Percentiles rank a stretch among this genome's conserved stretches.
Evolutionary conservation across 768 basidiomycete genomes (phyloP).

Genomic region (Auricularia cornea): DNA sequence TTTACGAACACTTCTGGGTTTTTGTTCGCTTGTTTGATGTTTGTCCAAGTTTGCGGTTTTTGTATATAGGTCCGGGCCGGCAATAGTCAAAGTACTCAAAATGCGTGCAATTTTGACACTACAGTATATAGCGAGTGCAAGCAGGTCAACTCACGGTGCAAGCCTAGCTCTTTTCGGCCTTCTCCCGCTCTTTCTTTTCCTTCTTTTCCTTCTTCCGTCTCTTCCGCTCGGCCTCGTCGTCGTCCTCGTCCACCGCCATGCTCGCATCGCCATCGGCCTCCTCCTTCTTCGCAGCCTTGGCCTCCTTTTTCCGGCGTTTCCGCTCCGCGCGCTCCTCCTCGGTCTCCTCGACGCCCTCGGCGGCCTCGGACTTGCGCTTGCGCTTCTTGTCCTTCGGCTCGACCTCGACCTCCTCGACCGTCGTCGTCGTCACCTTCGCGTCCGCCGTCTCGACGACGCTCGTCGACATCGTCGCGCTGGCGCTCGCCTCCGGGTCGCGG

Average conservation of each 20-base stretch:
- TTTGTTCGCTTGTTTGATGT: too few relatives aligned
- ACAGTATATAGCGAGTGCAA: too few relatives aligned
- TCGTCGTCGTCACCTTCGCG: background rate
- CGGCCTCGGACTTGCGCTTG: constrained; percentile 40
- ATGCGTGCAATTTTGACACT: too few relatives aligned
- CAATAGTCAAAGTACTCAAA: too few relatives aligned
- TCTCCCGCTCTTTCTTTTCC: constrained; percentile 22
- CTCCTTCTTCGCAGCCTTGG: constrained; percentile 50
- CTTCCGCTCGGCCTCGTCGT: constrained; percentile 41
- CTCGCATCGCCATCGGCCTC: constrained; percentile 34
- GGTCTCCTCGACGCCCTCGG: constrained; percentile 8
- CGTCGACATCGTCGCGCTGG: constrained; percentile 25
- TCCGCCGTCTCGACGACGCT: constrained; percentile 2
- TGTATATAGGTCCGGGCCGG: too few relatives aligned
- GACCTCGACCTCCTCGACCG: constrained; percentile 12
- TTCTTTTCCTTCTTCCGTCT: constrained; percentile 42
- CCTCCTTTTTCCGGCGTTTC: constrained; percentile 22
- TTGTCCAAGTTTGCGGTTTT: too few relatives aligned
- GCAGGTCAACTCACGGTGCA: too few relatives aligned
- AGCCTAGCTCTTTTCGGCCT: constrained; percentile 10
- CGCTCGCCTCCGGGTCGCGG: constrained; percentile 39
- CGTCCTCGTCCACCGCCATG: constrained; percentile 34
- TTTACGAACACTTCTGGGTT: too few relatives aligned
- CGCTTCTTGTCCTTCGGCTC: constrained; percentile 73
- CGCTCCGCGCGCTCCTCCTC: constrained; percentile 11